phyloP scores from a whole-genome alignment of 345 rosid species.

The Corchorus olitorius region DNA sequence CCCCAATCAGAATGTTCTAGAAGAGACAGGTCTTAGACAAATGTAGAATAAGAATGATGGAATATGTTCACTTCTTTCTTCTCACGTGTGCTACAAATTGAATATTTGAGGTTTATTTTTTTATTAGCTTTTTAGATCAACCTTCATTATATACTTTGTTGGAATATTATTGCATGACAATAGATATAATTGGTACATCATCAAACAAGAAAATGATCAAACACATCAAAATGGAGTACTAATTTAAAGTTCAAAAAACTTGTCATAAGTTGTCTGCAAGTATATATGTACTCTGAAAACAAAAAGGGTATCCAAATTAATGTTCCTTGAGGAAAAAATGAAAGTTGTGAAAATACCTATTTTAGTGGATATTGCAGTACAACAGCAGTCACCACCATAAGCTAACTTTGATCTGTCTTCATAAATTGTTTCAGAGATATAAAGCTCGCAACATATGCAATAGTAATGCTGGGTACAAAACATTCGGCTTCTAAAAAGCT shows the following conservation, averaged over 20 bases:
- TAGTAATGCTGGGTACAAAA: neutral
- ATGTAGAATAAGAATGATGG: neutral
- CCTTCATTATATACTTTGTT: neutral
- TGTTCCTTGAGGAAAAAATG: no score
- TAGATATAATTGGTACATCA: neutral
- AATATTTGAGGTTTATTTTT: neutral
- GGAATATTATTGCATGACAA: neutral
- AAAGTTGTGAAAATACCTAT: no score
- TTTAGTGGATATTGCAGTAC: neutral
- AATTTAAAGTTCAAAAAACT: neutral
- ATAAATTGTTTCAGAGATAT: neutral
- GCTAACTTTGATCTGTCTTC: neutral
- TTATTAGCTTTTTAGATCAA: neutral
- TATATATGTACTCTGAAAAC: no score
- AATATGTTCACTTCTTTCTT: neutral
- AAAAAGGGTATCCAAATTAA: no score
- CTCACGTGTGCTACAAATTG: neutral
- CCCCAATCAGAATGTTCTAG: neutral
- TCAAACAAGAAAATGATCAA: neutral
- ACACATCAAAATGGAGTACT: neutral
- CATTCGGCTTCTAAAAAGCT: no score
- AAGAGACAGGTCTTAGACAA: neutral
- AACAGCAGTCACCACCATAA: neutral
- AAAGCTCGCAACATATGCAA: constrained; percentile 5
- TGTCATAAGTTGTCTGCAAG: neutral